These are phyloP conservation scores for Chlorencoelia australis DNA, from an alignment of 2,329 filamentous ascomycete genomes.

Conservation along the genomic window DNA sequence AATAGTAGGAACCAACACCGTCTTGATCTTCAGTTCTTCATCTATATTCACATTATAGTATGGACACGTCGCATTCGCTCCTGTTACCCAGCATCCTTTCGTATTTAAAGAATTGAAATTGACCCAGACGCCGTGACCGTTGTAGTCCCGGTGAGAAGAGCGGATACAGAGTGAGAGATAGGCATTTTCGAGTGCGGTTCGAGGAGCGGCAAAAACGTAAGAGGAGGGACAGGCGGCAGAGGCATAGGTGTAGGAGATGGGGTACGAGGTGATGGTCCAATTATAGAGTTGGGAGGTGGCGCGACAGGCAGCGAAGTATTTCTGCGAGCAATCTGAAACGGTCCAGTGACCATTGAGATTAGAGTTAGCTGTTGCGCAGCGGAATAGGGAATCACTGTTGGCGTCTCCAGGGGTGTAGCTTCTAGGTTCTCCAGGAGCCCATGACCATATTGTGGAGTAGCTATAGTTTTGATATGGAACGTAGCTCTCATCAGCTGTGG, in stretches of 20 bases:
- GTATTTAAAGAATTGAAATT: constrained; percentile 51
- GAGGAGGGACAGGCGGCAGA: constrained; percentile 37
- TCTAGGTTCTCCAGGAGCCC: constrained; percentile 44
- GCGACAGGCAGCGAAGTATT: constrained; percentile 46
- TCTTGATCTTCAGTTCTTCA: constrained; percentile 33
- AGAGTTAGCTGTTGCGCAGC: constrained; percentile 43
- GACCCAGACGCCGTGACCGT: constrained; percentile 38
- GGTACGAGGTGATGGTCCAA: constrained; percentile 41
- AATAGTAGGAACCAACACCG: constrained; percentile 43
- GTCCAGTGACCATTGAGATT: constrained; percentile 46
- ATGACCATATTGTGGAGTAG: constrained; percentile 45
- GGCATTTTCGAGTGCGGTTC: constrained; percentile 52
- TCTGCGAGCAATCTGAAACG: constrained; percentile 42
- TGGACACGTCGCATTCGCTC: constrained; percentile 47
- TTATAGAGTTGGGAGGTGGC: constrained; percentile 41
- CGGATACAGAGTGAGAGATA: constrained; percentile 35
- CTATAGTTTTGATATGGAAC: constrained; percentile 41
- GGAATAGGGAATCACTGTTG: constrained; percentile 28
- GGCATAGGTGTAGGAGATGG: constrained; percentile 34
- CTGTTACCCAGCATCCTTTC: constrained; percentile 49
- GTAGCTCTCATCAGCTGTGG: constrained; percentile 38
- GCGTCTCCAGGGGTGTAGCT: constrained; percentile 31
- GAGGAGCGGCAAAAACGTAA: constrained; percentile 45
- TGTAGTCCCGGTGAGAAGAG: constrained; percentile 18
- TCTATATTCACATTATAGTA: constrained; percentile 33